These are phyloP conservation scores for Hyaloperonospora arabidopsidis DNA, from an alignment of 352 stramenopile species.

Conservation along the genomic window DNA sequence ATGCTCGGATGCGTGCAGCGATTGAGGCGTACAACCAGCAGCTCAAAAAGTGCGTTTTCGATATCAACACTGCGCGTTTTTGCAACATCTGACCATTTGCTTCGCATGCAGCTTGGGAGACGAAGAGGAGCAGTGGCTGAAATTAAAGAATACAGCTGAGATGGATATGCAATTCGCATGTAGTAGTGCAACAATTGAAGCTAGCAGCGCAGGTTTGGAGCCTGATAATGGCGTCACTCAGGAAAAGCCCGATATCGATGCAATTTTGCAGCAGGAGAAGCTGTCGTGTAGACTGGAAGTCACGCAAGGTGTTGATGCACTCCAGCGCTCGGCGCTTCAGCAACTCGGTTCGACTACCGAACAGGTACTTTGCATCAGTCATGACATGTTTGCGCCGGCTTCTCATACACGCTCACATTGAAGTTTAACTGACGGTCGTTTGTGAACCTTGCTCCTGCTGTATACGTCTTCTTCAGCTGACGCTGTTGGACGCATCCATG, in stretches of 20 bases:
- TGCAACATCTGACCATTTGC: conserved; percentile 1
- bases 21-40: conserved; percentile 44
- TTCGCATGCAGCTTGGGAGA: conserved; percentile 29
- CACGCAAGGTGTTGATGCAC: conserved; percentile 34
- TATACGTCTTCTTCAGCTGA: conserved; percentile 27
- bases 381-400: neutral
- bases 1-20: conserved; percentile 40
- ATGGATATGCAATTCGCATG: conserved; percentile 14
- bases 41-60: conserved; percentile 29
- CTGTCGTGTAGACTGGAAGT: conserved; percentile 37
- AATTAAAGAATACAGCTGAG: conserved; percentile 35
- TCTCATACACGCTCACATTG: neutral
- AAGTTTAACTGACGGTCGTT: conserved; percentile 14
- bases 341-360: conserved; percentile 37
- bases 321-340: conserved; percentile 42
- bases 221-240: conserved; percentile 1
- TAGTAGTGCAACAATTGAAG: conserved; percentile 7
- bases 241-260: conserved; percentile 2
- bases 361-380: conserved; percentile 22
- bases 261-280: conserved; percentile 8
- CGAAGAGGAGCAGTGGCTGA: conserved; percentile 50
- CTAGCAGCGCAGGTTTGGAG: neutral
- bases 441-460: conserved; percentile 2
- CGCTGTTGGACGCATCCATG: conserved; percentile 60
- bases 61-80: neutral